These are phyloP conservation scores for Talaromyces albobiverticillius DNA, from an alignment of 2,329 filamentous ascomycete species.

Conservation along the genomic window DNA sequence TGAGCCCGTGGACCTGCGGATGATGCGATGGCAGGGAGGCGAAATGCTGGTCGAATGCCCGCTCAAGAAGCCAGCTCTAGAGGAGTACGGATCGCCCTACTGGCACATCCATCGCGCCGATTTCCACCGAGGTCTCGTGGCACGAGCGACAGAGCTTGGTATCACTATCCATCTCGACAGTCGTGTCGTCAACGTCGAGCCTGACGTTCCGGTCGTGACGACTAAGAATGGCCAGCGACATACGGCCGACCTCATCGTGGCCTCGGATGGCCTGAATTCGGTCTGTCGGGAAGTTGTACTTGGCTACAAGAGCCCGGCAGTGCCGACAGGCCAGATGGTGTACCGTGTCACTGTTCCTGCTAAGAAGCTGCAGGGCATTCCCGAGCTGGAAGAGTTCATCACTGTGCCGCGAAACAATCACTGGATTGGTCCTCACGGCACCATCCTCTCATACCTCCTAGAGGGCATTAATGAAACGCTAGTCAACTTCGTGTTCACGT, in stretches of 20 bases:
- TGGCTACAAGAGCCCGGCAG: conserved; percentile 43
- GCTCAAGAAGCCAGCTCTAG: conserved; percentile 40
- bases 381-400: conserved; percentile 46
- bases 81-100: conserved; percentile 49
- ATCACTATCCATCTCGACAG: conserved; percentile 51
- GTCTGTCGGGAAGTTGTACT: conserved; percentile 56
- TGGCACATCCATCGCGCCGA: conserved; percentile 62
- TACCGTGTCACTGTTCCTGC: conserved; percentile 53
- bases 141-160: conserved; percentile 53
- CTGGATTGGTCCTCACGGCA: conserved; percentile 49
- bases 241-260: conserved; percentile 58
- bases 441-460: no score
- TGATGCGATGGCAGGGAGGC: conserved; percentile 31
- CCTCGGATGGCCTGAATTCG: conserved; percentile 52
- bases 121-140: conserved; percentile 54
- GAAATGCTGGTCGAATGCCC: conserved; percentile 49
- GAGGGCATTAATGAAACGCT: no score
- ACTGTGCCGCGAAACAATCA: conserved; percentile 51
- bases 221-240: conserved; percentile 28
- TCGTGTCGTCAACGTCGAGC: conserved; percentile 47
- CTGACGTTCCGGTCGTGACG: conserved; percentile 36
- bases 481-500: no score
- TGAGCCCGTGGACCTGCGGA: conserved; percentile 26
- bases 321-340: conserved; percentile 55
- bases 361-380: conserved; percentile 47